Conservation (phyloP, 345 rosid genomes). For the Cardamine chenopodiifolia region DNA sequence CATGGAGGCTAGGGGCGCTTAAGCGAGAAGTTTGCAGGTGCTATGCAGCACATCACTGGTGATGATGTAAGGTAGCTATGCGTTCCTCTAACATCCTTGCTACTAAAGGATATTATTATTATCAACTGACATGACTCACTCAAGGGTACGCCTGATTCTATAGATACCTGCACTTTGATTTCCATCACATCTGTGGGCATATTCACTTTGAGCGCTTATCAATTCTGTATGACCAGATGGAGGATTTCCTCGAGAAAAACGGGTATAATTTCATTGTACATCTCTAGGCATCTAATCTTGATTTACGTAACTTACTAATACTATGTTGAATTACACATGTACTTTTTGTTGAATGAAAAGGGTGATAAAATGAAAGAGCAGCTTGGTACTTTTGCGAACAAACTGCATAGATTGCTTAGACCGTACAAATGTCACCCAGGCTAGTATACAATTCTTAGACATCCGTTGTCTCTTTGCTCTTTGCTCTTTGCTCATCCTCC, state of each 20-base stretch:
- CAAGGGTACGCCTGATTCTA: slow-evolving; percentile 35
- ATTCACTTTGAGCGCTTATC: slow-evolving; percentile 95
- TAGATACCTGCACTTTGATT: slow-evolving; percentile 97
- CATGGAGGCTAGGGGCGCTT: slow-evolving; percentile 93
- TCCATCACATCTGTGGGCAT: slow-evolving; percentile 88
- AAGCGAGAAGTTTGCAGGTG: slow-evolving; percentile 64
- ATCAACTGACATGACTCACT: slow-evolving; percentile 22
- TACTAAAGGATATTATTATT: background rate
- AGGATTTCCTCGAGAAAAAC: slow-evolving; percentile 75
- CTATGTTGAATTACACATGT: slow-evolving; percentile 49
- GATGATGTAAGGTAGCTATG: slow-evolving; percentile 82
- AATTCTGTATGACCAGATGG: slow-evolving; percentile 82
- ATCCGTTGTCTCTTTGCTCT: background rate
- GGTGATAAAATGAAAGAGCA: slow-evolving; percentile 96
- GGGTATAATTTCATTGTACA: slow-evolving; percentile 53
- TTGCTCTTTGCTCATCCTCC: slow-evolving; percentile 24
- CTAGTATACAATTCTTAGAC: slow-evolving; percentile 36
- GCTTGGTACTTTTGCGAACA: slow-evolving; percentile 83
- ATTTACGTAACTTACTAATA: background rate
- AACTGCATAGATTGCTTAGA: slow-evolving; percentile 98
- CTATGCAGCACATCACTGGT: slow-evolving; percentile 63
- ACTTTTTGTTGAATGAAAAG: slow-evolving; percentile 84
- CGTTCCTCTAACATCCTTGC: slow-evolving; percentile 11
- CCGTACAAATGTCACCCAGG: slow-evolving; percentile 98
- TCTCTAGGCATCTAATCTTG: background rate